Percentiles rank a stretch among this genome's conserved stretches.
Evolutionary conservation across 805 yeast genomes (phyloP).

Genomic region (Yamadazyma nakazawae): DNA sequence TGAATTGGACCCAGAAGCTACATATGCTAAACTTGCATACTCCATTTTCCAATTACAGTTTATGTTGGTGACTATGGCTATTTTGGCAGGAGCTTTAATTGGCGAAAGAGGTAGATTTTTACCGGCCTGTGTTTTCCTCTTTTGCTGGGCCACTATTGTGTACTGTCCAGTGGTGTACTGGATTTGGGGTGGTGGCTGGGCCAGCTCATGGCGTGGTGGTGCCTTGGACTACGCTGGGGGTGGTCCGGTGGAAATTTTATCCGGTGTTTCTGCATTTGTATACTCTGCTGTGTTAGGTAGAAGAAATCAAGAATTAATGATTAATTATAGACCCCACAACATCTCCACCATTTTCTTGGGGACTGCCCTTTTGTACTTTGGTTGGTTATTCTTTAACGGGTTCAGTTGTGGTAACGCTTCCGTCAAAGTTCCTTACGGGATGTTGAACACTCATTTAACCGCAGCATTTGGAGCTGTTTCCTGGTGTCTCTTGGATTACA

Average conservation of each 20-base stretch:
- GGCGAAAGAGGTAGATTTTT: constrained; percentile 91
- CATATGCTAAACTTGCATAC: constrained; percentile 80
- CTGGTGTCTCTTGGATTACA: constrained; percentile 88
- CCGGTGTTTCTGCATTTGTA: constrained; percentile 89
- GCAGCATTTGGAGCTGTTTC: constrained; percentile 90
- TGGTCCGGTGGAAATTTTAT: constrained; percentile 90
- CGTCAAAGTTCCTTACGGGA: constrained; percentile 79
- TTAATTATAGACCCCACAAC: constrained; percentile 92
- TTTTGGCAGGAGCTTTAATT: constrained; percentile 79
- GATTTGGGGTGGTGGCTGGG: constrained; percentile 98
- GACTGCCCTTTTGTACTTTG: constrained; percentile 83
- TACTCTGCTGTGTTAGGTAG: constrained; percentile 78
- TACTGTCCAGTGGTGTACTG: constrained; percentile 95
- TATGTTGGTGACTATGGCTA: constrained; percentile 86
- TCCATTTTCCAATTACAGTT: constrained; percentile 90
- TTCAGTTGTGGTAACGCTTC: constrained; percentile 83
- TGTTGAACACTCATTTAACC: constrained; percentile 85
- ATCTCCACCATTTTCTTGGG: constrained; percentile 89
- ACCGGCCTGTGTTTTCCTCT: constrained; percentile 78
- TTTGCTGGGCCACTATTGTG: constrained; percentile 86
- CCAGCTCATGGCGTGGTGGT: constrained; percentile 69
- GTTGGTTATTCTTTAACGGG: constrained; percentile 96
- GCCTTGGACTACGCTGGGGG: constrained; percentile 97
- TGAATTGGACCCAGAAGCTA: constrained; percentile 33
- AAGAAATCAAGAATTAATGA: constrained; percentile 69